Evolutionary conservation across 2,329 filamentous ascomycete genomes (phyloP).

Genomic region (Sporothrix euskadiensis): DNA sequence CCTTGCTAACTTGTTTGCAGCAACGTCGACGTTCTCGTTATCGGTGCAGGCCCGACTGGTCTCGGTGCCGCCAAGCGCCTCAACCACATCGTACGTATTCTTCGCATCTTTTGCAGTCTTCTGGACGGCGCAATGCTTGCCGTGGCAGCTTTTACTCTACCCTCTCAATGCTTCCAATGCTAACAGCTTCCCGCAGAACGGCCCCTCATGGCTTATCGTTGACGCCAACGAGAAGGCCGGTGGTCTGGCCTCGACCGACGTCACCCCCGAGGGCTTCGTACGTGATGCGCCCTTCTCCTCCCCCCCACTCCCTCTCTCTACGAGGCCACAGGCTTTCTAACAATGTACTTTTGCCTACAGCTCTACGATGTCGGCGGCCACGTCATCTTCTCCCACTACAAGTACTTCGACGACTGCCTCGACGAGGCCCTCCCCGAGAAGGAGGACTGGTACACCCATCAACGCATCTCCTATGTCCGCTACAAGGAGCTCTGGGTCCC

Average conservation of each 20-base stretch:
- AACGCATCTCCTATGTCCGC: constrained; percentile 98
- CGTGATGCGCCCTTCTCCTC: constrained; percentile 48
- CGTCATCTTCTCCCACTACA: constrained; percentile 99
- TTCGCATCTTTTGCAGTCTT: neutral
- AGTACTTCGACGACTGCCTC: constrained; percentile 99
- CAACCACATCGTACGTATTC: constrained; percentile 78
- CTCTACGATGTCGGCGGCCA: constrained; percentile 98
- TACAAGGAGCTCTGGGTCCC: constrained; percentile 97
- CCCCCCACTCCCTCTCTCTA: neutral
- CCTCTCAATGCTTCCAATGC: neutral
- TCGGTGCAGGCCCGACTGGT: constrained; percentile 95
- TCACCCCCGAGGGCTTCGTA: constrained; percentile 95
- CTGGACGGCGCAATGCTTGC: neutral
- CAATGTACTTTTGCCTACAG: constrained; percentile 48
- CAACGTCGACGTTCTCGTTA: constrained; percentile 94
- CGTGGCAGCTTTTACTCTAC: neutral
- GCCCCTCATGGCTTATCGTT: constrained; percentile 92
- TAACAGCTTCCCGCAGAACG: constrained; percentile 59
- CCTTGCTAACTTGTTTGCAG: constrained; percentile 47
- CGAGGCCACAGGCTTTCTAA: neutral
- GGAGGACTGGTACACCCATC: constrained; percentile 95
- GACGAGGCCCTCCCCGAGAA: constrained; percentile 93
- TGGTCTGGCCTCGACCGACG: constrained; percentile 92
- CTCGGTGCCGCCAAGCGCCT: constrained; percentile 97
- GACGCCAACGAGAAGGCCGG: constrained; percentile 90